These are phyloP conservation scores for Hypoxylon cercidicola DNA, from an alignment of 495 filamentous ascomycete species.

Conservation along the genomic window DNA sequence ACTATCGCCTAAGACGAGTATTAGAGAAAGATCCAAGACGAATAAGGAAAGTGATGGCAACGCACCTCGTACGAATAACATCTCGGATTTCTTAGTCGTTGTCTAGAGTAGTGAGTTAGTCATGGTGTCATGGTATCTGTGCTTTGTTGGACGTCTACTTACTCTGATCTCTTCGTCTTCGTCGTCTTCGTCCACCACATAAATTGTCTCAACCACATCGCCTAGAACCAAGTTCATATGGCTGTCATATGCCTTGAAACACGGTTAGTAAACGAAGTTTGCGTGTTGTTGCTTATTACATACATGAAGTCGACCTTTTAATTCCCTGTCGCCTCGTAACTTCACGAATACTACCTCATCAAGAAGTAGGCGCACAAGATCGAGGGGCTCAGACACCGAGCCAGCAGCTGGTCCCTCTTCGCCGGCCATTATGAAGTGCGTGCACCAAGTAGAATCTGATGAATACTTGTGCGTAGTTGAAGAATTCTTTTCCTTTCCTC, in stretches of 20 bases:
- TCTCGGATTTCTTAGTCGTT: slow-evolving; percentile 94
- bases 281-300: slow-evolving; percentile 39
- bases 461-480: background rate
- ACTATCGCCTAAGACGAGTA: slow-evolving; percentile 75
- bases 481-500: background rate
- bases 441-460: background rate
- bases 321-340: slow-evolving; percentile 91
- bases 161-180: slow-evolving; percentile 69
- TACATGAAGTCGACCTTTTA: slow-evolving; percentile 95
- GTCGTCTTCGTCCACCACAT: slow-evolving; percentile 88
- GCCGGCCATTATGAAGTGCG: slow-evolving; percentile 67
- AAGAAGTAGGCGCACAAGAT: slow-evolving; percentile 91
- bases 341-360: slow-evolving; percentile 98
- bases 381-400: slow-evolving; percentile 86
- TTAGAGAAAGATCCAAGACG: slow-evolving; percentile 45
- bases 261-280: slow-evolving; percentile 13
- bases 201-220: slow-evolving; percentile 97
- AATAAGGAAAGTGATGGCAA: slow-evolving; percentile 7
- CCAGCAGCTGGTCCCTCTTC: slow-evolving; percentile 66
- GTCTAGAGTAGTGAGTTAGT: slow-evolving; percentile 66
- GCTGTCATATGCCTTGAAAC: slow-evolving; percentile 88
- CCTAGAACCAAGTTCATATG: slow-evolving; percentile 99
- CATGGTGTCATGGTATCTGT: background rate
- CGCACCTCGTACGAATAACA: slow-evolving; percentile 98
- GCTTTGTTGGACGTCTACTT: background rate